Conservation (phyloP, 345 rosid genomes). For the Eutrema yunnanense region DNA sequence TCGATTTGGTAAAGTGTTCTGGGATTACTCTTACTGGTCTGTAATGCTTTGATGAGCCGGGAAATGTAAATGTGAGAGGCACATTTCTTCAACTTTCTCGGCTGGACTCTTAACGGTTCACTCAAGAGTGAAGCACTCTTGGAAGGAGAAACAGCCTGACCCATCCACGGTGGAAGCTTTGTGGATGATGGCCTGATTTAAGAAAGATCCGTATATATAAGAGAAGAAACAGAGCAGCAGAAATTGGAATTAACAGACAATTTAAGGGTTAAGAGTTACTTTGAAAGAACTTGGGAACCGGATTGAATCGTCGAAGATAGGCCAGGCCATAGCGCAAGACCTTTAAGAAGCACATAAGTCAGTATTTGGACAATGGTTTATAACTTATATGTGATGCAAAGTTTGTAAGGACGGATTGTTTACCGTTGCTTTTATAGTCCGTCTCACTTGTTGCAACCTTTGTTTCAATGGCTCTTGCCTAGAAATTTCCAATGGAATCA, state of each 20-base stretch:
- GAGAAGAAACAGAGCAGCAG: not conserved
- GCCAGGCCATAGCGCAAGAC: slow-evolving; percentile 55
- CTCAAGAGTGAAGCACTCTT: slow-evolving; percentile 27
- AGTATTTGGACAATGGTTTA: not conserved
- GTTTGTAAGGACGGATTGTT: not conserved
- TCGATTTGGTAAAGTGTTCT: slow-evolving; percentile 17
- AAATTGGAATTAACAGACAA: not conserved
- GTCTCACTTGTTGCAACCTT: slow-evolving; percentile 25
- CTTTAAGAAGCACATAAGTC: slow-evolving; percentile 15
- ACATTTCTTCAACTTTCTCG: slow-evolving; percentile 47
- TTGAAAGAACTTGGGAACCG: slow-evolving; percentile 28
- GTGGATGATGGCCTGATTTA: slow-evolving; percentile 39
- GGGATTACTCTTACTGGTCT: slow-evolving; percentile 37
- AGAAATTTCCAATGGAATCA: not conserved
- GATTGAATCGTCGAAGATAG: slow-evolving; percentile 34
- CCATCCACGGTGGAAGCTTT: slow-evolving; percentile 56
- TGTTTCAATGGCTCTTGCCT: slow-evolving; percentile 22
- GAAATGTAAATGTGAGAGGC: slow-evolving; percentile 62
- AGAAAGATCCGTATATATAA: not conserved
- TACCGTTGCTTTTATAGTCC: slow-evolving; percentile 44
- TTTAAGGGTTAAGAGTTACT: slow-evolving; percentile 33
- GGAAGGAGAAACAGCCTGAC: slow-evolving; percentile 30
- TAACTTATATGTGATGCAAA: not conserved
- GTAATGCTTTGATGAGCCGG: slow-evolving; percentile 44
- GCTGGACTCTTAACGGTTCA: slow-evolving; percentile 36